Percentiles rank a stretch among this genome's conserved stretches.
phyloP scores from a whole-genome alignment of 768 basidiomycete genomes.

The Panaeolus papilionaceus region DNA sequence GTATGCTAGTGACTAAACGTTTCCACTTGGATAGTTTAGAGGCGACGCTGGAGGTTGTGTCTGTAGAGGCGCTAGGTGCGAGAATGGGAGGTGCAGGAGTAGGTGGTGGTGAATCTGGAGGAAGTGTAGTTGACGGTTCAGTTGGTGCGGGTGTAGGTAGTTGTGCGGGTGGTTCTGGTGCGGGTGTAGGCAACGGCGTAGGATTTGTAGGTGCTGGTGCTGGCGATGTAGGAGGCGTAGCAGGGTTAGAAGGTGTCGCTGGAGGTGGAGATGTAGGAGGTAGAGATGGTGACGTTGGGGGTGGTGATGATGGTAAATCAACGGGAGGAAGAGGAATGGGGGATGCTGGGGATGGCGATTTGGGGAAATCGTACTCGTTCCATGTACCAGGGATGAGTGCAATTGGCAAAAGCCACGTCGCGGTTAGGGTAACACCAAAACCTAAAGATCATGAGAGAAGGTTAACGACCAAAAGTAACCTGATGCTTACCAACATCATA shows the following conservation, averaged over 20 bases:
- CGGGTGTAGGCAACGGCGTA: slow-evolving; percentile 10
- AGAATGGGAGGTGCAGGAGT: not conserved
- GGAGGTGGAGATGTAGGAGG: slow-evolving; percentile 12
- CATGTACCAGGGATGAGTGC: slow-evolving; percentile 80
- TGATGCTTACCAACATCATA: slow-evolving; percentile 68
- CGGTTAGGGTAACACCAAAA: slow-evolving; percentile 76
- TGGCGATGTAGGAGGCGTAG: slow-evolving; percentile 17
- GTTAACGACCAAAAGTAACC: not conserved
- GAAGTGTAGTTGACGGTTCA: not conserved
- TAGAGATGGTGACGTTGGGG: slow-evolving; percentile 12
- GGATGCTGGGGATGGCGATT: slow-evolving; percentile 27
- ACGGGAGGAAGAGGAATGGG: slow-evolving; percentile 19
- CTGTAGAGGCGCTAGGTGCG: not conserved
- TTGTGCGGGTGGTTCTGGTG: not conserved
- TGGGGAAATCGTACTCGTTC: slow-evolving; percentile 41
- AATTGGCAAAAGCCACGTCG: slow-evolving; percentile 82
- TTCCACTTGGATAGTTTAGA: not conserved
- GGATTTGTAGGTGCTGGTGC: not conserved
- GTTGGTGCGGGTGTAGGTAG: slow-evolving; percentile 10
- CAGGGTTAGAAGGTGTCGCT: slow-evolving; percentile 3
- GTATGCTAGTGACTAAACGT: not conserved
- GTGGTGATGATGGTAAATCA: slow-evolving; percentile 10
- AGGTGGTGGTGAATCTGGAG: not conserved
- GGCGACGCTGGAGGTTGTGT: not conserved
- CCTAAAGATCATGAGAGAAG: slow-evolving; percentile 43